These are phyloP conservation scores for Saccharomyces pastorianus DNA, from an alignment of 1,139 yeast genomes.

Conservation along the genomic window DNA sequence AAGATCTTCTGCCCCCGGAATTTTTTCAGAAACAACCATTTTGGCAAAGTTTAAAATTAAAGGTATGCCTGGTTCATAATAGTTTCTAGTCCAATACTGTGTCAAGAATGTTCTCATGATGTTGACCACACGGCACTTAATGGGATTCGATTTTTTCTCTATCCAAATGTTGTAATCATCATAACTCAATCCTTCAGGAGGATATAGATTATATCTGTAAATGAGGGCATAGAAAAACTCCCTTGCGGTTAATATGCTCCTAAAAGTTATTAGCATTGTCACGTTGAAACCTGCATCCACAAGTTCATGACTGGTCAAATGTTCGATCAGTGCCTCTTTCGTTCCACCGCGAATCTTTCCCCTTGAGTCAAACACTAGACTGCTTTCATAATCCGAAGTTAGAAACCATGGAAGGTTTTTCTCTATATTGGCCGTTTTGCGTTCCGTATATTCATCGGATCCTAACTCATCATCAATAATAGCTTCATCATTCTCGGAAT, in stretches of 20 bases:
- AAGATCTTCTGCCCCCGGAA: slow-evolving; percentile 37
- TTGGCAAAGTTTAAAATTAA: slow-evolving; percentile 55
- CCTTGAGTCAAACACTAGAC: slow-evolving; percentile 61
- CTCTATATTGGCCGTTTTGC: not conserved
- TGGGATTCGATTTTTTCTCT: slow-evolving; percentile 48
- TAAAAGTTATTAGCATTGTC: slow-evolving; percentile 65
- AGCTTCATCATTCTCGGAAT: slow-evolving; percentile 20
- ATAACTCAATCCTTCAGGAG: slow-evolving; percentile 81
- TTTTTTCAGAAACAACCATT: slow-evolving; percentile 39
- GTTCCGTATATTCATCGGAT: slow-evolving; percentile 9
- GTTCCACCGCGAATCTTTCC: slow-evolving; percentile 85
- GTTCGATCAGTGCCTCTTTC: slow-evolving; percentile 69
- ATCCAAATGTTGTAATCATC: slow-evolving; percentile 83
- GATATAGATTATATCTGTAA: slow-evolving; percentile 60
- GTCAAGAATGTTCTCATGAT: slow-evolving; percentile 66
- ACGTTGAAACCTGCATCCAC: slow-evolving; percentile 63
- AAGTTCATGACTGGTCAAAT: slow-evolving; percentile 70
- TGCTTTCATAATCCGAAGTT: slow-evolving; percentile 69
- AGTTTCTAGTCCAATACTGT: slow-evolving; percentile 65
- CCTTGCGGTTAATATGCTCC: slow-evolving; percentile 64
- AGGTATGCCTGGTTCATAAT: slow-evolving; percentile 45
- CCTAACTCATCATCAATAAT: slow-evolving; percentile 6
- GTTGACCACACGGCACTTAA: slow-evolving; percentile 60
- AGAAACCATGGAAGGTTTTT: slow-evolving; percentile 64
- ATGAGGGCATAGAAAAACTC: slow-evolving; percentile 58